Base-by-base conservation (phyloP, 257 asterid genomes). In the Solanum infundibuliforme region DNA sequence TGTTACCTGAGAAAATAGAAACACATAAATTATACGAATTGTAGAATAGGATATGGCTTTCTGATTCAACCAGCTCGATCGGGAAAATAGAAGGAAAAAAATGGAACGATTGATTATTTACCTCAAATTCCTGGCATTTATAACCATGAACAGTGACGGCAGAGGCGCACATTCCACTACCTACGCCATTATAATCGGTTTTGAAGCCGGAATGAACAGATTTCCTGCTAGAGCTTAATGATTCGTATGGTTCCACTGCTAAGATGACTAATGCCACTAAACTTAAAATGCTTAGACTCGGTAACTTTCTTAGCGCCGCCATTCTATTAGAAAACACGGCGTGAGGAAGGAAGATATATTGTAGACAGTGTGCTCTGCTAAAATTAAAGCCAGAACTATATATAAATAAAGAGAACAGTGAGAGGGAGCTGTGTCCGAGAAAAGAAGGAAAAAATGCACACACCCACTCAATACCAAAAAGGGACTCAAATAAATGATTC, bases 51-150 rank as follows among this genome's bases (percentile, higher is more conserved):
- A 75, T 21, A 73, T 73, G 82, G 25, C 25, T 7, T 16, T 71
- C 77, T 31, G 41, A 71, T 31, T 71, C 77, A 71, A 32, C 12
- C 60, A 20, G 25, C 4, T 55, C 65, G n/a, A n/a, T 27, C 62
- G n/a, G 10, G 23, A 55, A 18, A 55, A 18, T 12, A 12, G 83
- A n/a, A 1, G 84, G 65, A 43, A 36, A 27, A 43, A 27, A 43
- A 43, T 1, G 7, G 35, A 43, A 8, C 18, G 2, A 10, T 36
- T 25, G 27, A 46, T 36, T 13, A 12, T 62, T 65, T 90, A 93
- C 98, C 85, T 94, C 82, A 84, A 90, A 92, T 86, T 95, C 98
- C 35, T 93, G 94, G 92, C 98, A 95, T 71, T 88, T 89, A 91
- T 95, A 95, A 25, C 94, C 98, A 11, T 94, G 96, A 31, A 90